Conservation (phyloP, 1,139 yeast genomes). For the Debaryomyces sp. region DNA sequence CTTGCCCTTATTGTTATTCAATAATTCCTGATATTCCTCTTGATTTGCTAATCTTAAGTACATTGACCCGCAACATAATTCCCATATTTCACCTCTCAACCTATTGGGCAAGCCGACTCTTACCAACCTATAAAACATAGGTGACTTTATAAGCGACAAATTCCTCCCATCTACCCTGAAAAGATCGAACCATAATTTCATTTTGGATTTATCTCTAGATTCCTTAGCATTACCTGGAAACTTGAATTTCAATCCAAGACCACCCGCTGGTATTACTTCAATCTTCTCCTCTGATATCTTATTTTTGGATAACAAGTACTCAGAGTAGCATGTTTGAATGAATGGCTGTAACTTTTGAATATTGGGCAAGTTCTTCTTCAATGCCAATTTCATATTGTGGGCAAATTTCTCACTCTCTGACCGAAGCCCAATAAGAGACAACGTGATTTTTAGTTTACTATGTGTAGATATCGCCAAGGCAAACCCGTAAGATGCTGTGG, state of each 20-base stretch:
- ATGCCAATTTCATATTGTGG: constrained; percentile 58
- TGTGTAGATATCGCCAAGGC: constrained; percentile 74
- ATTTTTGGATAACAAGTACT: constrained; percentile 72
- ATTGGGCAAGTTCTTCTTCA: constrained; percentile 65
- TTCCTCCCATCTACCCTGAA: constrained; percentile 84
- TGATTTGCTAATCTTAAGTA: constrained; percentile 67
- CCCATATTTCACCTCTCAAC: constrained; percentile 96
- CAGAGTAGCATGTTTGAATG: constrained; percentile 78
- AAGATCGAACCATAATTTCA: constrained; percentile 93
- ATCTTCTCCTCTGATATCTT: constrained; percentile 47
- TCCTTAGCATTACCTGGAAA: constrained; percentile 89
- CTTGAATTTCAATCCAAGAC: constrained; percentile 78
- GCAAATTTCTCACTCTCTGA: constrained; percentile 84
- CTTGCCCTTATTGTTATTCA: constrained; percentile 62
- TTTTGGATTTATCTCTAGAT: constrained; percentile 77
- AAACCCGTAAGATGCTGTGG: constrained; percentile 75
- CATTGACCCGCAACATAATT: constrained; percentile 84
- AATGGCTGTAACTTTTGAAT: constrained; percentile 68
- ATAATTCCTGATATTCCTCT: constrained; percentile 58
- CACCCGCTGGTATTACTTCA: constrained; percentile 72
- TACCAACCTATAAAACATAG: constrained; percentile 76
- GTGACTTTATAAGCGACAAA: constrained; percentile 71
- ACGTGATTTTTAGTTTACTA: constrained; percentile 61
- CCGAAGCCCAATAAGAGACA: constrained; percentile 78
- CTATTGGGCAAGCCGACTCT: constrained; percentile 93